Evolutionary conservation across 139 green algal genomes (phyloP), one percentile per base, ranked within the genome.

Genomic region (Chlorella sp.): DNA sequence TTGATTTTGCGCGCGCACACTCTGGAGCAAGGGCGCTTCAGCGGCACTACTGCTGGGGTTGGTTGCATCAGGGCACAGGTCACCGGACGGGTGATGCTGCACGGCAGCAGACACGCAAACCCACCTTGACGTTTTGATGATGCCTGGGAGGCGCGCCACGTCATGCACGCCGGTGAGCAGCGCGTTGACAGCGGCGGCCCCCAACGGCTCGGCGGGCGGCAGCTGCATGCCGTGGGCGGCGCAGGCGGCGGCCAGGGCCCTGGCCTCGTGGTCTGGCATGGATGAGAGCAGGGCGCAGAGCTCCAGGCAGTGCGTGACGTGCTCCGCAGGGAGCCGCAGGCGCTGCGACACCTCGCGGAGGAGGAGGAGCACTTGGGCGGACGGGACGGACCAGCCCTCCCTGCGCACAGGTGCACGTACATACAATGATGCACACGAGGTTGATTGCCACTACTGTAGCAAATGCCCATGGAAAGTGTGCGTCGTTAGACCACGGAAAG

Each of bases 271-370:
- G 42, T 55, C 42, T 24, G 17, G 10, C 10, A 55, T 55, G 42
- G 10, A 55, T 55, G 42, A 10, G 10, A 74, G 49, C 6, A 91
- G 73, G 17, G 77, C 66, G 17, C 74, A 32, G 2, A 91, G 63
- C 82, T 92, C 87, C 31, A 92, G 75, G 2, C 73, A 85, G 73
- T 90, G 86, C 27, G 79, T 66, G 2, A 89, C 5, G 49, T 82
- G 70, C 61, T 91, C 85, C 26, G 62, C 26, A 26, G 81, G 68
- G 35, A 85, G 70, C 22, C 69, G 75, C 50, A 91, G 81, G 27
- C 84, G 83, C 64, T 76, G 69, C 27, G 80, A 78, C 32, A 85
- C 86, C 32, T 88, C 86, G 0, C 86, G 78, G 61, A 92, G 77
- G 32, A 76, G 61, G 29, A 72, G 35, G 23, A 92, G 71, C 20